phyloP scores from a whole-genome alignment of 306 rosid genomes.

The Luffa aegyptiaca region DNA sequence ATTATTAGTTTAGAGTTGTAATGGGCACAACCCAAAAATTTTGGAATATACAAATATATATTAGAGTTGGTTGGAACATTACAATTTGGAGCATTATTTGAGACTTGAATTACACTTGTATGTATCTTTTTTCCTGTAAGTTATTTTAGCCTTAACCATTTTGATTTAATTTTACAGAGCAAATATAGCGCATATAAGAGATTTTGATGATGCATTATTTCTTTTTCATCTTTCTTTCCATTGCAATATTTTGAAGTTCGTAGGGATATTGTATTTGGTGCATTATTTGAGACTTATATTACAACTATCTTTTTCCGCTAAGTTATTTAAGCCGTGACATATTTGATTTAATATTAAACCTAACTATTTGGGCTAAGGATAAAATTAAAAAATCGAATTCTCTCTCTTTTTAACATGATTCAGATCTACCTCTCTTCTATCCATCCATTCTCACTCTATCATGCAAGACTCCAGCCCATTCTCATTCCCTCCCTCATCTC shows the following conservation, averaged over 20 bases:
- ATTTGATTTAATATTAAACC: background rate
- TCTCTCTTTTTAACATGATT: background rate
- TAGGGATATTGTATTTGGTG: background rate
- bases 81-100: background rate
- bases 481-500: background rate
- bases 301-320: background rate
- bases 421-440: background rate
- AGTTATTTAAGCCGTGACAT: background rate
- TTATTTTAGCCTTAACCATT: background rate
- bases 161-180: background rate
- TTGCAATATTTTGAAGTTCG: background rate
- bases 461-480: background rate
- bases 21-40: too few species aligned
- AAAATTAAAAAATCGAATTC: background rate
- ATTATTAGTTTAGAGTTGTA: too few species aligned
- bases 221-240: background rate
- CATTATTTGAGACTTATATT: background rate
- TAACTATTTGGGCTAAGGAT: too few species aligned
- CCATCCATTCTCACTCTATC: background rate
- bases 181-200: background rate
- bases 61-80: background rate
- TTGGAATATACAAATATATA: background rate
- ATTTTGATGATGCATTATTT: background rate
- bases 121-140: background rate
- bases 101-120: background rate